Conservation (phyloP, 768 basidiomycete species). For the Candolleomyces aberdarensis region DNA sequence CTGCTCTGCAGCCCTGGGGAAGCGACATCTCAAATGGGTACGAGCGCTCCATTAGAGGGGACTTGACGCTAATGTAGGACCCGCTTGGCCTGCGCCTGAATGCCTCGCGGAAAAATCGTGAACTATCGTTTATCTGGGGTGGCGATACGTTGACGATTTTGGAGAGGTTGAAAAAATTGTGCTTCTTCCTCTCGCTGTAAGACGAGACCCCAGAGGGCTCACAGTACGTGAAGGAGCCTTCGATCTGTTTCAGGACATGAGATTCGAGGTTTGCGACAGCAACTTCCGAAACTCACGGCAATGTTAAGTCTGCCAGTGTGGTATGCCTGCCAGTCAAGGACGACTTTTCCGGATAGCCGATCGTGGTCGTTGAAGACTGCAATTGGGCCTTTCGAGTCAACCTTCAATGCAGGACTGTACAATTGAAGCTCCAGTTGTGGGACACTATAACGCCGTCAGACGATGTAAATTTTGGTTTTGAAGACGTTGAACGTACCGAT, state of each 20-base stretch:
- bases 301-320: conserved; percentile 57
- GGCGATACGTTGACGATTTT: conserved; percentile 40
- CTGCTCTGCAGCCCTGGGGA: conserved; percentile 43
- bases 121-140: conserved; percentile 18
- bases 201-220: conserved; percentile 22
- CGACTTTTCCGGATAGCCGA: conserved; percentile 56
- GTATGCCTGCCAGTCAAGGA: conserved; percentile 49
- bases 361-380: conserved; percentile 64
- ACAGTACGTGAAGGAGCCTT: conserved; percentile 55
- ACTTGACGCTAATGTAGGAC: conserved; percentile 32
- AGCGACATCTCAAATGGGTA: conserved; percentile 56
- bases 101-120: conserved; percentile 40
- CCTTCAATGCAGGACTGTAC: conserved; percentile 58
- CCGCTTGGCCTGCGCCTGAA: conserved; percentile 46
- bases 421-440: conserved; percentile 58
- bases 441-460: conserved; percentile 32
- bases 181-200: conserved; percentile 26
- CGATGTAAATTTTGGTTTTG: neutral
- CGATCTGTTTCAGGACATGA: conserved; percentile 40
- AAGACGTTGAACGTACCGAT: conserved; percentile 2
- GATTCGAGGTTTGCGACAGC: neutral
- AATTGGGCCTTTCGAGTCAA: conserved; percentile 32
- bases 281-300: conserved; percentile 38
- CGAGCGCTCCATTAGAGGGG: conserved; percentile 33
- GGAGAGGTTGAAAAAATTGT: conserved; percentile 51